Evolutionary conservation across 306 rosid species (phyloP).

Genomic region (Cicer bijugum): DNA sequence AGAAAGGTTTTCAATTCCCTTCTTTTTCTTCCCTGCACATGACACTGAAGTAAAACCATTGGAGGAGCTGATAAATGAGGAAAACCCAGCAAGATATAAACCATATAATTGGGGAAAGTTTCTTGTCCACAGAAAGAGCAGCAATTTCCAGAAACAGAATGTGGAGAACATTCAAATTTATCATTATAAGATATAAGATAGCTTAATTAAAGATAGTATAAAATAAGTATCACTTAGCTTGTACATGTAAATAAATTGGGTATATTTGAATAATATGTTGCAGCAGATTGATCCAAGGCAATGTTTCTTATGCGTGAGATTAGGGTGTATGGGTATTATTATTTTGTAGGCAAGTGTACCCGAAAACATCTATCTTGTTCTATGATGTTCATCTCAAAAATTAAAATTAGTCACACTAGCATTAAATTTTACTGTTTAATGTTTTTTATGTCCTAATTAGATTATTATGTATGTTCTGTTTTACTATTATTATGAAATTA

Average conservation of each 20-base stretch:
- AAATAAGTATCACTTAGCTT: not conserved
- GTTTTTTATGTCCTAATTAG: no score
- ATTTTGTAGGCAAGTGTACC: not conserved
- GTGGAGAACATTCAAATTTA: constrained; percentile 58
- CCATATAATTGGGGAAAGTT: constrained; percentile 70
- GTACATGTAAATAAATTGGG: not conserved
- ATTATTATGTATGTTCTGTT: no score
- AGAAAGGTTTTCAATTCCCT: constrained; percentile 60
- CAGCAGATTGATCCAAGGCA: not conserved
- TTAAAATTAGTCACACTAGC: not conserved
- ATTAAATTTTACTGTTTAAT: no score
- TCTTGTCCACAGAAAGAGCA: constrained; percentile 32
- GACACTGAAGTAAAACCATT: constrained; percentile 54
- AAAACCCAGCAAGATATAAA: constrained; percentile 55
- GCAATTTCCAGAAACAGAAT: constrained; percentile 56
- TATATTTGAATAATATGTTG: not conserved
- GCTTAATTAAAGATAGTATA: constrained; percentile 22
- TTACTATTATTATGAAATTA: no score
- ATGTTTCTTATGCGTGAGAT: not conserved
- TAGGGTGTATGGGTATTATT: not conserved
- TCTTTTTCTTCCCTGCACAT: constrained; percentile 64
- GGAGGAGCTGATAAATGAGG: constrained; percentile 54
- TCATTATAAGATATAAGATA: constrained; percentile 45
- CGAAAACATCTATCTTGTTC: not conserved
- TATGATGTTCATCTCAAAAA: constrained; percentile 1